phyloP scores from a whole-genome alignment of 2,329 filamentous ascomycete genomes.

The Arthrobotrys pseudoclavata region DNA sequence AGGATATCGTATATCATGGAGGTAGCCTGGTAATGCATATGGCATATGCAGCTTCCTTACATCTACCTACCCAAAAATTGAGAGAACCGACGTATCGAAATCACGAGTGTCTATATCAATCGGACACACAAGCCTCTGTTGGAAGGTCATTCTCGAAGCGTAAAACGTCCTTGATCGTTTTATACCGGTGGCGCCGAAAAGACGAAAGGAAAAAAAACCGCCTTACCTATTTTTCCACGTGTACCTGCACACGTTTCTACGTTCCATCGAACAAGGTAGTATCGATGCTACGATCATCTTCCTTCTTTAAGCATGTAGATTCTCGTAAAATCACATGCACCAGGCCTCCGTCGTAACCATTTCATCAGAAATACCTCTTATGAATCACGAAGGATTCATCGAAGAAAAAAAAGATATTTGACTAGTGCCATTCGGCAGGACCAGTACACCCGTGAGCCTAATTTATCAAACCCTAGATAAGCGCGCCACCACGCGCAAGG shows the following conservation, averaged over 20 bases:
- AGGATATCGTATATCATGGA: too few relatives aligned
- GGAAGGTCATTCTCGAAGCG: background rate
- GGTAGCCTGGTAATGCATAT: too few relatives aligned
- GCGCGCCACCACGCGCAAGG: background rate
- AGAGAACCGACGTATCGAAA: background rate
- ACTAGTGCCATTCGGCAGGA: background rate
- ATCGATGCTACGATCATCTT: background rate
- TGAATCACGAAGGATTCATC: background rate
- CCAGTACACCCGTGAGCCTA: background rate
- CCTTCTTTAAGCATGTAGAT: background rate
- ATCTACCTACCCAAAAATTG: background rate
- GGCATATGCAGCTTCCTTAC: too few relatives aligned
- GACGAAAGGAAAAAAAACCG: background rate
- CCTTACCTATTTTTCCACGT: background rate
- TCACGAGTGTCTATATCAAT: background rate
- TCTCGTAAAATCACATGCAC: background rate
- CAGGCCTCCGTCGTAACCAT: background rate
- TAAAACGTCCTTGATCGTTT: background rate
- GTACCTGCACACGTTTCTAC: background rate
- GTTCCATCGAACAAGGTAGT: background rate
- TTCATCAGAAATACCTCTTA: background rate
- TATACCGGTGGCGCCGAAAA: background rate
- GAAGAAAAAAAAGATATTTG: background rate
- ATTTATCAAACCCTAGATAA: background rate
- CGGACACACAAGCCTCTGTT: background rate